Base-by-base conservation (phyloP, 768 basidiomycete genomes). In the Kwoniella bestiolae region DNA sequence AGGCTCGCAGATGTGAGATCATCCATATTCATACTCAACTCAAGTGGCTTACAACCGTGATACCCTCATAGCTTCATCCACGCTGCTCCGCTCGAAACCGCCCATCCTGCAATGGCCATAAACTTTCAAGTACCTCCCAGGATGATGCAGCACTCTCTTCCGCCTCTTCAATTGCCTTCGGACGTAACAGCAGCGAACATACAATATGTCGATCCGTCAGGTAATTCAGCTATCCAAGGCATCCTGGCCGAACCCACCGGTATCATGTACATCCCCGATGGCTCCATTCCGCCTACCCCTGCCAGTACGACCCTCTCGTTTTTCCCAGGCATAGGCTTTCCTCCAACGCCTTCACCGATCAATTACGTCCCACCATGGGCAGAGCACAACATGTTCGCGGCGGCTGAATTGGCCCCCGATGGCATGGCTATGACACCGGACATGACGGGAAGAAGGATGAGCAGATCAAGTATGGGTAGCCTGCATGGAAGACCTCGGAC, bases 1-100 rank as follows among this genome's bases (percentile, higher is more conserved):
- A 34, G 75, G 73, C 12, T 77, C 71, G 71, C 69, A 77, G 60
- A 50, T 77, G 75, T 77, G 63, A 71, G 75, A 34, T 38, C 25
- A 2, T 23, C 50, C 23, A 46, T n/a, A n/a, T n/a, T n/a, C n/a
- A n/a, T n/a, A n/a, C n/a, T n/a, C n/a, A n/a, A n/a, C n/a, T n/a
- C n/a, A n/a, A n/a, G n/a, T n/a, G n/a, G n/a, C n/a, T n/a, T n/a
- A n/a, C n/a, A n/a, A n/a, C n/a, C n/a, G n/a, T n/a, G n/a, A 18
- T 26, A 12, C 18, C 12, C 45, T 6, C 29, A 3, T n/a, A 60
- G 58, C 31, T 50, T 41, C 32, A 50, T 60, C 31, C 46, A 45
- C 29, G 25, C 50, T n/a, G 50, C 50, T 14, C 14, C 28, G 0
- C 50, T 25, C 9, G 25, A 51, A 28, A 11, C 11, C 11, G 50